Conservation (phyloP, 2,329 filamentous ascomycete genomes). For the Cytospora paraplurivora region DNA sequence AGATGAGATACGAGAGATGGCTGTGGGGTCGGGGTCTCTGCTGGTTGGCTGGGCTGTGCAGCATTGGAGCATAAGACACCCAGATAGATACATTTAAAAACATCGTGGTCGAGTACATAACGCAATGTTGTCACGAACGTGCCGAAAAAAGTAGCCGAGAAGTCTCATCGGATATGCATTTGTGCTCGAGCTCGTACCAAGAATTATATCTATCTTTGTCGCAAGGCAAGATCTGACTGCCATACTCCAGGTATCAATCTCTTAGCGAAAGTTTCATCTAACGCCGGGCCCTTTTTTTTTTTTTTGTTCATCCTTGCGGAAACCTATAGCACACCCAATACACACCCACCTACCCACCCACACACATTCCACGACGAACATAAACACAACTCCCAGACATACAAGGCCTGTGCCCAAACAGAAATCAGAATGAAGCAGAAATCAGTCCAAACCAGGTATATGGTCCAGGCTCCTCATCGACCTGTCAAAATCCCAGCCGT, state of each 20-base stretch:
- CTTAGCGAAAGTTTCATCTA: conserved; percentile 29
- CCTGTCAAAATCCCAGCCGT: conserved; percentile 34
- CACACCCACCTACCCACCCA: too few species aligned
- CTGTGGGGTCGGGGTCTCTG: not conserved
- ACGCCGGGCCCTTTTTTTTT: not conserved
- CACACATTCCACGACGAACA: too few species aligned
- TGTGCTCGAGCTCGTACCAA: not conserved
- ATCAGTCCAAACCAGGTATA: conserved; percentile 35
- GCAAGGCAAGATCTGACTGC: not conserved
- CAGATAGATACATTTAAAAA: too few species aligned
- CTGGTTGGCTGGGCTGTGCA: too few species aligned
- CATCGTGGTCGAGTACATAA: not conserved
- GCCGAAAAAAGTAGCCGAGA: not conserved
- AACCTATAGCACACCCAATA: not conserved
- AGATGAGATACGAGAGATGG: conserved; percentile 45
- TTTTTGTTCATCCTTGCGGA: not conserved
- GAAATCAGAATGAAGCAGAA: too few species aligned
- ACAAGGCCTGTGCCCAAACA: too few species aligned
- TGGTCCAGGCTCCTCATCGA: conserved; percentile 35
- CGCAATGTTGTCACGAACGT: not conserved
- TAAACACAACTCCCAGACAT: not conserved
- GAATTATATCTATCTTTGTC: not conserved
- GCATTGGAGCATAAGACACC: not conserved
- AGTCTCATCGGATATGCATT: not conserved
- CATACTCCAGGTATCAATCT: not conserved